Conservation (phyloP, 2,329 filamentous ascomycete genomes). For the Pyricularia sp. region DNA sequence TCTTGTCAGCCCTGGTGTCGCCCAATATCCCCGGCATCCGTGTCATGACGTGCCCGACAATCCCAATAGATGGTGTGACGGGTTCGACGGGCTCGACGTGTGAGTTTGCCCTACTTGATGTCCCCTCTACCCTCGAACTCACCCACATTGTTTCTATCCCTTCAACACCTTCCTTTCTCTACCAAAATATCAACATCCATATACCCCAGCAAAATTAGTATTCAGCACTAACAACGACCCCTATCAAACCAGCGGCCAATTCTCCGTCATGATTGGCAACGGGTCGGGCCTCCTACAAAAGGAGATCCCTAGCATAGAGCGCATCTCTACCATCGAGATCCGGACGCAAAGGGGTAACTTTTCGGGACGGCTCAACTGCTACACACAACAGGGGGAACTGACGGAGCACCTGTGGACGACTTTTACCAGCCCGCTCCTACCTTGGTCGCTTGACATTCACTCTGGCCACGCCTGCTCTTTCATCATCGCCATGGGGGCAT, state of each 20-base stretch:
- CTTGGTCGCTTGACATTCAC: neutral
- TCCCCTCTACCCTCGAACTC: neutral
- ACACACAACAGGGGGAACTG: neutral
- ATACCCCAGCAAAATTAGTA: neutral
- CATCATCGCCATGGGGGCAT: neutral
- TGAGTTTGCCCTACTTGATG: neutral
- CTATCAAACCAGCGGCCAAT: conserved; percentile 40
- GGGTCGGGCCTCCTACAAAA: conserved; percentile 73
- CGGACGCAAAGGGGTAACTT: neutral
- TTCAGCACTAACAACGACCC: neutral
- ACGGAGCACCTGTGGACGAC: neutral
- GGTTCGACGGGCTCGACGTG: neutral
- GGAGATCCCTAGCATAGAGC: conserved; percentile 17
- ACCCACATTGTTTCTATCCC: no score
- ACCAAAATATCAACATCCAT: no score
- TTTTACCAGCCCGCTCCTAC: neutral
- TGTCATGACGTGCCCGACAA: neutral
- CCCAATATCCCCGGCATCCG: neutral
- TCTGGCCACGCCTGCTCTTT: neutral
- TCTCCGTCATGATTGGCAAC: conserved; percentile 68
- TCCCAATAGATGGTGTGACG: neutral
- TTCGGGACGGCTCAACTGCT: neutral
- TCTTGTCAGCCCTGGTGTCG: neutral
- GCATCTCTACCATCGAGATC: neutral
- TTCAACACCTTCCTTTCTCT: no score